These are phyloP conservation scores for Hypomontagnella submonticulosa DNA, from an alignment of 495 filamentous ascomycete genomes.

Conservation along the genomic window DNA sequence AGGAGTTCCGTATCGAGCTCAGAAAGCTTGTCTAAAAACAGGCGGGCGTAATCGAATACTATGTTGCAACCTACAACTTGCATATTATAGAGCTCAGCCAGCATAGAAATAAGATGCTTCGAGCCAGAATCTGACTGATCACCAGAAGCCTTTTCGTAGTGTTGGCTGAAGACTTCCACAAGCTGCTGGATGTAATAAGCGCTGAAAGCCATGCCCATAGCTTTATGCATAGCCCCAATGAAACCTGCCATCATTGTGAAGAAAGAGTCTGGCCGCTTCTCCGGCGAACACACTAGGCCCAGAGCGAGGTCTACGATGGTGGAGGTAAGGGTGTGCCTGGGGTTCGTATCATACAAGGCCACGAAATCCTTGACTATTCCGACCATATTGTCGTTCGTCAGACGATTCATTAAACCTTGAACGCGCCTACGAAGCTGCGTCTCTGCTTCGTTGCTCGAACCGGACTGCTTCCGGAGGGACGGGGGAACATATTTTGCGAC, in stretches of 20 bases:
- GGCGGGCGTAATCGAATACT: conserved; percentile 87
- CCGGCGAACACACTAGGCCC: conserved; percentile 77
- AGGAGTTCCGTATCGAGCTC: conserved; percentile 94
- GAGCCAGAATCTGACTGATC: conserved; percentile 54
- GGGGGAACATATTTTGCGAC: conserved; percentile 84
- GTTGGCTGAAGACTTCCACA: conserved; percentile 72
- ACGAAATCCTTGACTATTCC: conserved; percentile 84
- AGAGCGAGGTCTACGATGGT: conserved; percentile 79
- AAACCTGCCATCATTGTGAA: conserved; percentile 92
- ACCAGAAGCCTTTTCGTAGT: conserved; percentile 59
- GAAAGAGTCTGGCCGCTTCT: conserved; percentile 83
- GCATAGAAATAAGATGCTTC: conserved; percentile 76
- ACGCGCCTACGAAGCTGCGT: conserved; percentile 78
- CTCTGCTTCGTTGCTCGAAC: conserved; percentile 73
- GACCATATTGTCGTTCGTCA: conserved; percentile 89
- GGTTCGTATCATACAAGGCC: conserved; percentile 80
- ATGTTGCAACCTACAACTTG: conserved; percentile 84
- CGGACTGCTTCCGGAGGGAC: conserved; percentile 72
- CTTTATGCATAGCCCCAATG: conserved; percentile 85
- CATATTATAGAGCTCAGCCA: conserved; percentile 92
- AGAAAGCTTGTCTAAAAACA: conserved; percentile 78
- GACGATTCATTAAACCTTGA: conserved; percentile 89
- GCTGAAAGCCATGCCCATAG: conserved; percentile 87
- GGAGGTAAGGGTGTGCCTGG: conserved; percentile 85
- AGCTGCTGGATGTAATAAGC: conserved; percentile 82